Base-by-base conservation (phyloP, 306 rosid species). In the Casuarina equisetifolia region DNA sequence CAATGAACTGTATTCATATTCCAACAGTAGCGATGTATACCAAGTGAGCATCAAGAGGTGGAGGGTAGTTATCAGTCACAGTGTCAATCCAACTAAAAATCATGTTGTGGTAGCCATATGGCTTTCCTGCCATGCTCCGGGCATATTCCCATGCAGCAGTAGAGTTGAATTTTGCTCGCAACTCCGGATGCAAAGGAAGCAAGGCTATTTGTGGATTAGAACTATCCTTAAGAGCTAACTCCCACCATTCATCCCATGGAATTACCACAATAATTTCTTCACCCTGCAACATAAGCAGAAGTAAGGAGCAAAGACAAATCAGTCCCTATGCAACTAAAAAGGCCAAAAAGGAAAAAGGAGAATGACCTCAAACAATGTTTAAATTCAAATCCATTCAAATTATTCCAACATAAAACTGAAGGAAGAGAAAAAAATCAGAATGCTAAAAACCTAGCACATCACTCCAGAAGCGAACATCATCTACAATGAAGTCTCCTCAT, bases 31-130 rank as follows among this genome's bases (percentile, higher is more conserved):
- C 70, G 50, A 71, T 19, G 62, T 69, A 42, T 88, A 95, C 97
- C 97, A 92, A 91, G 97, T 95, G 97, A 90, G 98, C 96, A 92
- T 95, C 98, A 91, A 95, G 98, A 89, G 98, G 98, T 69, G 98
- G 98, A 75, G 98, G 98, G 86, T 88, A 95, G 90, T 95, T 95
- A 80, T 95, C 98, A 2, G 95, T 79, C 82, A 92, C 84, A 9
- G 98, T 95, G 86, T 95, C 98, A 78, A 95, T 95, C 98, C 98
- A 95, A 87, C 98, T 95, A 81, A 95, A 95, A 79, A 95, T 95
- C 98, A 95, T 95, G 85, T 95, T 95, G 77, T 95, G 97, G 83
- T 92, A 95, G 79, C 98, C 98, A 85, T 95, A 95, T 78, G 98
- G 98, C 89, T 92, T 95, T 79, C 98, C 97, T 17, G 92, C 85